Evolutionary conservation across 2,329 filamentous ascomycete genomes (phyloP).

Genomic region (Claviceps fusiformis): DNA sequence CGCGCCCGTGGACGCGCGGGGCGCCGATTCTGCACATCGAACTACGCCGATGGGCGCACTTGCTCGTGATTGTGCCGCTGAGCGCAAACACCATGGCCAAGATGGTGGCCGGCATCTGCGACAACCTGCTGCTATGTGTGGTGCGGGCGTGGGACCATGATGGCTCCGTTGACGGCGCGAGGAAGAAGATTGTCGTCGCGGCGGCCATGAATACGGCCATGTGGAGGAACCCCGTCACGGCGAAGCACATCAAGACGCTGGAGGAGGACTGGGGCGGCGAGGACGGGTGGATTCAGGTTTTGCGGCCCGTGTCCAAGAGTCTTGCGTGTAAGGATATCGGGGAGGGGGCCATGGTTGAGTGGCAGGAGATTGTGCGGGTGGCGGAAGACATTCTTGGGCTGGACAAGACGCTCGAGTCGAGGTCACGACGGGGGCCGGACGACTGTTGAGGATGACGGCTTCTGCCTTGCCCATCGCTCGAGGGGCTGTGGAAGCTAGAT

Average conservation of each 20-base stretch:
- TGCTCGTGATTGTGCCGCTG: slow-evolving; percentile 68
- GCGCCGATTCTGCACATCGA: slow-evolving; percentile 84
- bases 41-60: slow-evolving; percentile 61
- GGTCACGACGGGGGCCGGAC: not conserved
- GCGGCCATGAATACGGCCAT: slow-evolving; percentile 83
- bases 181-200: slow-evolving; percentile 59
- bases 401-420: not conserved
- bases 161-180: slow-evolving; percentile 38
- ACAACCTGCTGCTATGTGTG: slow-evolving; percentile 61
- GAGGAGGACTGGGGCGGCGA: slow-evolving; percentile 58
- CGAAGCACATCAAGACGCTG: slow-evolving; percentile 54
- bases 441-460: too few species aligned
- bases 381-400: slow-evolving; percentile 41
- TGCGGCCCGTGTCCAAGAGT: slow-evolving; percentile 60
- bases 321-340: slow-evolving; percentile 79
- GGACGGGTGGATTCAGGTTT: slow-evolving; percentile 45
- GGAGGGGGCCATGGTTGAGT: slow-evolving; percentile 70
- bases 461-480: too few species aligned
- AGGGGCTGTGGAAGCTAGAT: too few species aligned
- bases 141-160: slow-evolving; percentile 78
- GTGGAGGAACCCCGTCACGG: slow-evolving; percentile 77
- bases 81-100: slow-evolving; percentile 81
- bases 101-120: slow-evolving; percentile 62
- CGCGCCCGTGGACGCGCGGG: slow-evolving; percentile 60
- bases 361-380: slow-evolving; percentile 56